Conservation (phyloP, 2,329 filamentous ascomycete genomes). For the Aspergillus novoparasiticus region DNA sequence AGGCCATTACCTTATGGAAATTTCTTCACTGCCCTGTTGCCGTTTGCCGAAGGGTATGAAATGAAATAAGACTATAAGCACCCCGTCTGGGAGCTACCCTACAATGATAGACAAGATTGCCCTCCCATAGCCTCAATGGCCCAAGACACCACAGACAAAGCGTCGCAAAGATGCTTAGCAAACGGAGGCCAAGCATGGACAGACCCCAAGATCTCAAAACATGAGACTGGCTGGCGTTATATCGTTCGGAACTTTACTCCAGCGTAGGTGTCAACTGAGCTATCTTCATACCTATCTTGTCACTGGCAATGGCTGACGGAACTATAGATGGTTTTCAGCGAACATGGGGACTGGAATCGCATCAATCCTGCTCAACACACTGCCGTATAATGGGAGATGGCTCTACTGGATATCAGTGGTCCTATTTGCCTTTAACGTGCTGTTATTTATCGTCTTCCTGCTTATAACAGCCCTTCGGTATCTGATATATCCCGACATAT, state of each 20-base stretch:
- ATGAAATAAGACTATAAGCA: neutral
- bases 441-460: slow-evolving; percentile 33
- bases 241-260: slow-evolving; percentile 36
- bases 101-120: neutral
- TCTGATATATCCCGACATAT: slow-evolving; percentile 64
- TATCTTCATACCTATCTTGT: neutral
- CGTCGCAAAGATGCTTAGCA: neutral
- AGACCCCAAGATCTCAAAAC: slow-evolving; percentile 11
- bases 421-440: slow-evolving; percentile 30
- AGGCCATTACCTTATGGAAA: neutral
- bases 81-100: neutral
- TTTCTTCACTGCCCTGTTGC: neutral
- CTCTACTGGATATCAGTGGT: slow-evolving; percentile 38
- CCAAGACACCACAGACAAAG: neutral
- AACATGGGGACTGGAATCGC: slow-evolving; percentile 43
- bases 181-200: neutral
- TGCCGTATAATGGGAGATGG: slow-evolving; percentile 40
- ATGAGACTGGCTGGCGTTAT: slow-evolving; percentile 32
- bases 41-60: neutral
- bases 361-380: slow-evolving; percentile 35
- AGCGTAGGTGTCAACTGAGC: slow-evolving; percentile 34
- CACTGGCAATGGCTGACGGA: neutral
- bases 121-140: neutral
- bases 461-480: slow-evolving; percentile 61
- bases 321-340: slow-evolving; percentile 36